These are phyloP conservation scores for Plasmodium vivax DNA, from an alignment of 169 alveolate species.

Conservation along the genomic window DNA sequence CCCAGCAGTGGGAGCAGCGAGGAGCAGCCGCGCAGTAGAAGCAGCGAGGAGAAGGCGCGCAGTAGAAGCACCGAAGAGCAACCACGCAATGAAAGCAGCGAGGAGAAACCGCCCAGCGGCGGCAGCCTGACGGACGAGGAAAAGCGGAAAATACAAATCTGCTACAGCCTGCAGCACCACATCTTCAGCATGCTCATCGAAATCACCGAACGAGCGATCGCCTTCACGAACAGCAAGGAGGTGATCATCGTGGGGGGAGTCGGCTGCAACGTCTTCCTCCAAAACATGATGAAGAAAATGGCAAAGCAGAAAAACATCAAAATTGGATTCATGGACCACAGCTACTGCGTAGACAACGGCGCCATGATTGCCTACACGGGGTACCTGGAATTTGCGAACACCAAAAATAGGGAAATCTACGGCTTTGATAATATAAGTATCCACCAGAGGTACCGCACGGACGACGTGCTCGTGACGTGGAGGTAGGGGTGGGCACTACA, in stretches of 20 bases:
- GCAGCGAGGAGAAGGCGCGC: no score
- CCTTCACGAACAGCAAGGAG: conserved; percentile 94
- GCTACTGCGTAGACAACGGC: conserved; percentile 99
- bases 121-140: conserved; percentile 69
- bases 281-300: conserved; percentile 96
- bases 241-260: conserved; percentile 99
- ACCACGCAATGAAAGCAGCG: no score
- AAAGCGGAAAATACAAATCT: conserved; percentile 88
- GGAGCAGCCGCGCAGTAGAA: no score
- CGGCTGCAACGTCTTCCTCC: conserved; percentile 97
- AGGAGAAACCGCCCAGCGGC: no score
- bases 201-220: conserved; percentile 99
- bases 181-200: conserved; percentile 98
- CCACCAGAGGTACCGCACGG: conserved; percentile 85
- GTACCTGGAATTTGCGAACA: conserved; percentile 73
- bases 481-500: background rate
- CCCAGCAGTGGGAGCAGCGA: no score
- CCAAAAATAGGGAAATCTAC: conserved; percentile 35
- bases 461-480: conserved; percentile 83
- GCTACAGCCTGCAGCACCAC: conserved; percentile 96
- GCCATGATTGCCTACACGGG: conserved; percentile 97
- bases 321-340: conserved; percentile 98
- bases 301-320: conserved; percentile 95
- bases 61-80: background rate
- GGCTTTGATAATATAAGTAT: conserved; percentile 79